Evolutionary conservation across 495 filamentous ascomycete species (phyloP).

Genomic region (Physcia stellaris): DNA sequence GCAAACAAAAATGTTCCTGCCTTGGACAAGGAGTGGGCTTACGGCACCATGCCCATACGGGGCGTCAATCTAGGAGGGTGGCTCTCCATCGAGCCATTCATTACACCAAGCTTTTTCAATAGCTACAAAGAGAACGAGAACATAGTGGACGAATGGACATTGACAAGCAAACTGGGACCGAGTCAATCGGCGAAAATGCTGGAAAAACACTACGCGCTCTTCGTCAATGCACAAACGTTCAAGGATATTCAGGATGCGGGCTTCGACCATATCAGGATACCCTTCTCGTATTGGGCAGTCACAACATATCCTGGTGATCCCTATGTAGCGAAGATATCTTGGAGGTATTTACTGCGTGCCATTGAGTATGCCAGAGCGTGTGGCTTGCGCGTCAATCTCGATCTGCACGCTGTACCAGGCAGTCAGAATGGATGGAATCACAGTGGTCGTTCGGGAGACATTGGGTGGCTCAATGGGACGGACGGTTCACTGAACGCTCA

Average conservation of each 20-base stretch:
- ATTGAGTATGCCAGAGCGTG: constrained; percentile 93
- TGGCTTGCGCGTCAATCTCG: constrained; percentile 86
- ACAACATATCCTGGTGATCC: constrained; percentile 75
- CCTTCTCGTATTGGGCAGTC: constrained; percentile 91
- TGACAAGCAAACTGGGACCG: constrained; percentile 54
- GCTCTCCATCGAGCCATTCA: constrained; percentile 89
- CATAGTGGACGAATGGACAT: constrained; percentile 80
- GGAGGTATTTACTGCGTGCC: constrained; percentile 84
- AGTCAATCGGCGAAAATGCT: constrained; percentile 44
- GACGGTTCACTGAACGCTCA: constrained; percentile 47
- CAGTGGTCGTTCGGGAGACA: constrained; percentile 56
- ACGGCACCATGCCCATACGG: constrained; percentile 63
- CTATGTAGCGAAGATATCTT: constrained; percentile 74
- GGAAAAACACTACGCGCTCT: constrained; percentile 83
- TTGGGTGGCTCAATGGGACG: constrained; percentile 72
- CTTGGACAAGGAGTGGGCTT: constrained; percentile 55
- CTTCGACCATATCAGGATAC: constrained; percentile 91
- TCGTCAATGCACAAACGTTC: constrained; percentile 74
- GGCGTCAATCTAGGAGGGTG: constrained; percentile 93
- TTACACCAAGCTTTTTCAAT: constrained; percentile 81
- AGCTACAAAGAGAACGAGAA: constrained; percentile 43
- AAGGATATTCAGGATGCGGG: constrained; percentile 73
- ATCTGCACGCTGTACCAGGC: constrained; percentile 74
- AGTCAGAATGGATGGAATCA: constrained; percentile 91
- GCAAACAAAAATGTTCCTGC: constrained; percentile 71